Percentiles rank a stretch among this genome's conserved stretches.
These are phyloP conservation scores for Tilletiaria anomala DNA, from an alignment of 1,284 basidiomycete genomes.

Conservation along the genomic window DNA sequence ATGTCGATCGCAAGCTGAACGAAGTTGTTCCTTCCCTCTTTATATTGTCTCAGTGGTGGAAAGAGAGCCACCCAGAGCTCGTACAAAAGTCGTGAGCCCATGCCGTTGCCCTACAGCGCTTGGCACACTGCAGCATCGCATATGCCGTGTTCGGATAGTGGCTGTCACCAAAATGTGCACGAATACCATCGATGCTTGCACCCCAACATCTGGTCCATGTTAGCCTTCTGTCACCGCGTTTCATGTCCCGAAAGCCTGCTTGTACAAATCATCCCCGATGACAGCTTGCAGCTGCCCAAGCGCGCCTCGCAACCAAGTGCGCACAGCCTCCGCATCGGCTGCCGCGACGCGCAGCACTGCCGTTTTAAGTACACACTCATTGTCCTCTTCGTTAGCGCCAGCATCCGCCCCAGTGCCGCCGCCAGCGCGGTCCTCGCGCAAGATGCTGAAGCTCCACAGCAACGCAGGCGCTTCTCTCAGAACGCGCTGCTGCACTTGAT, in stretches of 20 bases:
- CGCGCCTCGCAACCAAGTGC: constrained; percentile 51
- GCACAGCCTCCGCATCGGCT: constrained; percentile 56
- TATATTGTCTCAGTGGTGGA: too few species aligned
- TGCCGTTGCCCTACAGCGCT: too few species aligned
- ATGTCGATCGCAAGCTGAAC: too few species aligned
- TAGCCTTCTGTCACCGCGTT: too few species aligned
- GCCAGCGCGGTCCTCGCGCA: constrained; percentile 20
- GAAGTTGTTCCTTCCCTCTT: too few species aligned
- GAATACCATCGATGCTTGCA: too few species aligned
- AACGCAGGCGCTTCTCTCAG: constrained; percentile 48
- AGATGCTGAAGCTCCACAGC: constrained; percentile 59
- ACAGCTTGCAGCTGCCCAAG: constrained; percentile 46
- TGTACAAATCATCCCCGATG: constrained; percentile 22
- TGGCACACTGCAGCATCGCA: too few species aligned
- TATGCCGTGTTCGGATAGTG: too few species aligned
- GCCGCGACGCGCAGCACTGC: constrained; percentile 58
- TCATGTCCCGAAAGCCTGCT: constrained; percentile 15
- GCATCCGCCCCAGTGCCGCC: background rate
- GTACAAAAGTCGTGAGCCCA: too few species aligned
- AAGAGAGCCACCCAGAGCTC: too few species aligned
- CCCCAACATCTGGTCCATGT: too few species aligned
- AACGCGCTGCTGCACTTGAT: constrained; percentile 47
- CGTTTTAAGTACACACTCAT: constrained; percentile 38
- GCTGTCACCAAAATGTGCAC: too few species aligned
- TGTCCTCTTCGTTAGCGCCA: background rate